A percentile compares a stretch with the other conserved stretches of the same genome.
phyloP scores from a whole-genome alignment of 2,329 filamentous ascomycete genomes.

The Fusarium heterosporum region DNA sequence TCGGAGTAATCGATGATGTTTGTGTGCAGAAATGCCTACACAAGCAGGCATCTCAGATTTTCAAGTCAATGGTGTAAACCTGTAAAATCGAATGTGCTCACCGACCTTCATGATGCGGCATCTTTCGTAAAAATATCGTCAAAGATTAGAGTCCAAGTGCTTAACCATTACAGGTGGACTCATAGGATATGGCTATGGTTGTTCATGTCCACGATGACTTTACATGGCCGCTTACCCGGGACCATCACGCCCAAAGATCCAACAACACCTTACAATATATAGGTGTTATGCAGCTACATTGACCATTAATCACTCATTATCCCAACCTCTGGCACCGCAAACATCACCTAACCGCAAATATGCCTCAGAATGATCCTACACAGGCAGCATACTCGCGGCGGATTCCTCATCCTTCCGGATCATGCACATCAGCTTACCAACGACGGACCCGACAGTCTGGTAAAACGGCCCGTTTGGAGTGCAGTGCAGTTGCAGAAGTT shows the following conservation, averaged over 20 bases:
- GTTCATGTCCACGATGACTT: not conserved
- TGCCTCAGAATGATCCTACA: not conserved
- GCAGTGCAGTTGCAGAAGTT: not conserved
- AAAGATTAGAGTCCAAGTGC: no score
- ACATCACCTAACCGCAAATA: not conserved
- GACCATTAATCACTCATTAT: no score
- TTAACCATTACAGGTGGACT: no score
- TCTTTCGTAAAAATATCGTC: no score
- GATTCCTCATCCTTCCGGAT: slow-evolving; percentile 5
- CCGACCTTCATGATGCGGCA: no score
- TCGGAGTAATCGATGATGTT: no score
- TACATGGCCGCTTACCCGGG: not conserved
- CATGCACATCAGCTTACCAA: slow-evolving; percentile 18
- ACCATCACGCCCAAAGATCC: not conserved
- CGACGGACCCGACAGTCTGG: slow-evolving; percentile 31
- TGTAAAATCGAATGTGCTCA: no score
- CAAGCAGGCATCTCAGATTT: no score
- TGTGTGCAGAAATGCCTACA: no score
- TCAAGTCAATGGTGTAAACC: no score
- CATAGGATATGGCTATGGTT: no score
- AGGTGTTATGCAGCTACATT: not conserved
- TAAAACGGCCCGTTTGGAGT: slow-evolving; percentile 31
- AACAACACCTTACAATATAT: not conserved
- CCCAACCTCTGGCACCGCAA: not conserved
- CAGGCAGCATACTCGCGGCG: not conserved